Evolutionary conservation across 2,329 filamentous ascomycete species (phyloP).

Genomic region (Fusarium incarnatum): DNA sequence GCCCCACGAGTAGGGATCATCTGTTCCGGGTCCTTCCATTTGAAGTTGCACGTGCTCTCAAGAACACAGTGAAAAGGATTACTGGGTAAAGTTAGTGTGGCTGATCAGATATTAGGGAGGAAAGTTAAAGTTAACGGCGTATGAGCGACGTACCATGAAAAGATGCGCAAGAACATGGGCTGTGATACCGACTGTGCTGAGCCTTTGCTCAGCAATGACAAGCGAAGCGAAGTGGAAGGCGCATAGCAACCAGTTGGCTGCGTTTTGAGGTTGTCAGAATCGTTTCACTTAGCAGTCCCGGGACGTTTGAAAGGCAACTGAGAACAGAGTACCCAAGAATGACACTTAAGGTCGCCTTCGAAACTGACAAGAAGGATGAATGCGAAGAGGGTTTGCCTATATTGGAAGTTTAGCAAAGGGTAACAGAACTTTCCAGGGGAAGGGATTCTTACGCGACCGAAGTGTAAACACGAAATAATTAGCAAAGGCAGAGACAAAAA

Average conservation of each 20-base stretch:
- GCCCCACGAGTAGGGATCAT: conserved; percentile 82
- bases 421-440: not conserved
- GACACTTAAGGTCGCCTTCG: not conserved
- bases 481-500: not conserved
- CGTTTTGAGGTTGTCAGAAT: not conserved
- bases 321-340: not conserved
- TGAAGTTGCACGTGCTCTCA: conserved; percentile 6
- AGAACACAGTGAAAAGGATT: conserved; percentile 3
- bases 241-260: conserved; percentile 37
- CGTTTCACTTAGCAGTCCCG: not conserved
- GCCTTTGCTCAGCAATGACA: conserved; percentile 29
- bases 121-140: not conserved
- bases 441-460: not conserved
- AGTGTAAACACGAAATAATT: not conserved
- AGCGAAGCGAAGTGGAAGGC: conserved; percentile 5
- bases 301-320: not conserved
- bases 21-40: conserved; percentile 45
- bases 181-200: conserved; percentile 18
- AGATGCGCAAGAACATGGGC: conserved; percentile 25
- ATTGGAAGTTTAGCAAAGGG: not conserved
- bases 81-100: conserved; percentile 9
- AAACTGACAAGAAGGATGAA: not conserved
- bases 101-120: not conserved
- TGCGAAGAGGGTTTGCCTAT: not conserved
- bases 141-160: not conserved